Base-by-base conservation (phyloP, 1,284 basidiomycete species). In the Ceratobasidium sp. region DNA sequence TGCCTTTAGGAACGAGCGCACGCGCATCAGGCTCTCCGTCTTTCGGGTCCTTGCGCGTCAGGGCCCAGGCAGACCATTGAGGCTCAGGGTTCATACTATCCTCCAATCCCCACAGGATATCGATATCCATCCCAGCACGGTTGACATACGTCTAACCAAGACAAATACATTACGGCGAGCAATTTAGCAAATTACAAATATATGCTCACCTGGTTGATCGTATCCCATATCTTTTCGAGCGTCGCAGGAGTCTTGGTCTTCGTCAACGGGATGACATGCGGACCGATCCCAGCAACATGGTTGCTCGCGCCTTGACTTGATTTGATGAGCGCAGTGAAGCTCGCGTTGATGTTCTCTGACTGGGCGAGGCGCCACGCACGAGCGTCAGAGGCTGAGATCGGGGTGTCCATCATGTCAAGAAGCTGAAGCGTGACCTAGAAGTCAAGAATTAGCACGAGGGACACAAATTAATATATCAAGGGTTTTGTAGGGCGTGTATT, bases 161-260 rank as follows among this genome's bases (percentile, higher is more conserved):
- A 56, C 24, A 1, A 22, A 9, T 33, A n/a, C 7, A 45, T 41
- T 8, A 15, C 14, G 31, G 29, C 33, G 36, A 56, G 36, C 31
- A 0, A 8, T 33, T n/a, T n/a, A 14, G 17, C 53, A 17, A 24
- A 19, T n/a, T 14, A 17, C 27, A 22, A 24, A 63, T 22, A n/a
- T 22, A 11, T 9, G 22, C 73, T 11, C 45, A 75, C 76, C 67
- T 53, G 19, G 57, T 77, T 73, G 63, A 77, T 48, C 17, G 75
- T 22, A 31, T 77, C 75, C 76, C 76, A 77, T 22, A 77, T 41
- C 56, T 75, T 65, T 45, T 77, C 73, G 24, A 77, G 56, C n/a
- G 65, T 65, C 29, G 56, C 64, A 22, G 63, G 73, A 14, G 72
- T 69, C 63, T 77, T 73, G 56, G 64, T 73, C 64, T 75, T 77